phyloP scores from a whole-genome alignment of 805 yeast genomes.

The Teunomyces stri region DNA sequence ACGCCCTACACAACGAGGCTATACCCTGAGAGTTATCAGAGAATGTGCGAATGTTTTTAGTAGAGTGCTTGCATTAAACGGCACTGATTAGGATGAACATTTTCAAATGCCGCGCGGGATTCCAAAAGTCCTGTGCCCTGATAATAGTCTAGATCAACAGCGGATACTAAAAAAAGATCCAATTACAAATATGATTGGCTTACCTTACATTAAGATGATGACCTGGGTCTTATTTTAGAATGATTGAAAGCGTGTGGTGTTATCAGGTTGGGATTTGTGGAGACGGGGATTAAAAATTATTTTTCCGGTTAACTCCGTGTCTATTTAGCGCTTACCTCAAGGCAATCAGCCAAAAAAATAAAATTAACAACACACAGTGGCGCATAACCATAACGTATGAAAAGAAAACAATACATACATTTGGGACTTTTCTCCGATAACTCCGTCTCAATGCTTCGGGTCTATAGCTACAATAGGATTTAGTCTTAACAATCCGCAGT shows the following conservation, averaged over 20 bases:
- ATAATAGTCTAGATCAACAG: too few relatives aligned
- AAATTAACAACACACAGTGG: not conserved
- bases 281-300: not conserved
- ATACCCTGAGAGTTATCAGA: not conserved
- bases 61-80: not conserved
- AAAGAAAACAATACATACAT: too few relatives aligned
- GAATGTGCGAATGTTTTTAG: not conserved
- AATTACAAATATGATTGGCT: too few relatives aligned
- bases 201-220: too few relatives aligned
- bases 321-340: not conserved
- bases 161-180: too few relatives aligned
- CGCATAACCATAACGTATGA: not conserved
- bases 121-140: not conserved
- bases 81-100: not conserved
- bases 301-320: not conserved
- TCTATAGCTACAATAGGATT: not conserved
- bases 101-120: slow-evolving; percentile 1
- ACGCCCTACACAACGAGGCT: not conserved
- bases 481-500: too few relatives aligned
- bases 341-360: not conserved
- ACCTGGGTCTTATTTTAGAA: too few relatives aligned
- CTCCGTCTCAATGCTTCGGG: not conserved
- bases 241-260: too few relatives aligned
- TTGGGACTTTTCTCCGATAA: not conserved
- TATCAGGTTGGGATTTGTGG: too few relatives aligned